Evolutionary conservation across 202 grass and related monocot genomes (phyloP), one percentile per base, ranked within the genome.

Genomic region (Digitaria exilis): DNA sequence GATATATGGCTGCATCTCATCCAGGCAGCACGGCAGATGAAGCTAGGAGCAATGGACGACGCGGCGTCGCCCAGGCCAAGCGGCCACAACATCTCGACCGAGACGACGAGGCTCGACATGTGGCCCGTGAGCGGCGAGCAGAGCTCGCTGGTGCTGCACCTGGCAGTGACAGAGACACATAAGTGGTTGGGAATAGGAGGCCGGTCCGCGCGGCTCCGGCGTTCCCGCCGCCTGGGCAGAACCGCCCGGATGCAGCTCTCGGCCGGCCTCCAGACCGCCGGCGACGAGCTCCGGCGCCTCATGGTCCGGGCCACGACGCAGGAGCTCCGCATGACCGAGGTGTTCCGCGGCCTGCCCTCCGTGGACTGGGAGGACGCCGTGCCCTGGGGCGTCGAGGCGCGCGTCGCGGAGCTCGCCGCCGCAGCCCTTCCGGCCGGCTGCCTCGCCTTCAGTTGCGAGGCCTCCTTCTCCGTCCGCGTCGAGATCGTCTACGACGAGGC

Each of bases 221-320:
- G 26, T 21, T 44, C 44, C 16, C 28, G 44, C 25, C 69, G 7
- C 26, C 26, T 50, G 25, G 19, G 1, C 69, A 49, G 26, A 48
- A 0, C 19, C 12, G 13, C 6, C 4, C 1, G 15, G 26, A 26
- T 71, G n/a, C n/a, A n/a, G 69, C 9, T 8, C 25, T n/a, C n/a
- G n/a, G n/a, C n/a, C n/a, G n/a, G n/a, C n/a, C n/a, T n/a, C n/a
- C n/a, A n/a, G n/a, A n/a, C n/a, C n/a, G n/a, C n/a, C n/a, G n/a
- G n/a, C n/a, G 43, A 5, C 68, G 25, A 49, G 43, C 48, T 44
- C 69, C 43, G 69, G 43, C 69, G 69, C 69, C 69, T 30, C 69
- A 49, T 60, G 11, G 24, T 46, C 69, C 16, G 1, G 7, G 1
- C 0, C 0, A 6, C 10, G 25, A 48, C 5, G 69, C 3, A 6